Evolutionary conservation across 176 grass and related monocot species (phyloP), one percentile per base, ranked within the genome.

Genomic region (Musa troglodytarum): DNA sequence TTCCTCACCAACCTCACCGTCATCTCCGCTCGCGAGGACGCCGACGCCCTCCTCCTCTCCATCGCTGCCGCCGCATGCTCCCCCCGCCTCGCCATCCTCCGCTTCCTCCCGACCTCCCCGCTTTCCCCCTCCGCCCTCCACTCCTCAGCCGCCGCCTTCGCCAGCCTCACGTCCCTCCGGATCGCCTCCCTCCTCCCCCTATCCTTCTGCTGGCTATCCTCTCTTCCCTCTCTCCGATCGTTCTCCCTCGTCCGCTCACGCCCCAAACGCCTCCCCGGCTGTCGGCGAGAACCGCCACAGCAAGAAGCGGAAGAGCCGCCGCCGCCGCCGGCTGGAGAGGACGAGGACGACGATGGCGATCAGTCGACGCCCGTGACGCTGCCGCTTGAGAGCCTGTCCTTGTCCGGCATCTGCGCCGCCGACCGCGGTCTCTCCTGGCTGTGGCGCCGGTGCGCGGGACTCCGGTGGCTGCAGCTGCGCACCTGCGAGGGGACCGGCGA

Each of bases 401-500:
- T 96, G 1, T 83, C 85, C 51, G 87, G 93, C 51, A 77, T 92
- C 52, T 79, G 83, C 49, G 77, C 76, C 0, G 75, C 78, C 21
- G 85, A 96, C 81, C 83, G 68, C 49, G 87, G 89, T 9, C 66
- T 96, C 11, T 52, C 82, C 0, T 96, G 93, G 93, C 79, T 92
- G 26, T 92, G 93, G 93, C 83, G 77, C 10, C 70, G 71, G 20
- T 92, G 89, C 71, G 64, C 49, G 54, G 79, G 65, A 28, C 87
- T 96, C 77, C 81, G 51, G 22, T 92, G 85, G 85, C 73, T 96
- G 50, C 89, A 92, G 83, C 56, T 96, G 73, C 85, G 87, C 14
- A 76, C 85, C 62, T 92, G 89, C 73, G 83, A 96, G 23, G 71
- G 89, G 59, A 92, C 87, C 9, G 89, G 89, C 55, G 88, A 96